A percentile compares a stretch with the other conserved stretches of the same genome.
Conservation (phyloP, 768 basidiomycete species). For the Lyophyllum decastes region DNA sequence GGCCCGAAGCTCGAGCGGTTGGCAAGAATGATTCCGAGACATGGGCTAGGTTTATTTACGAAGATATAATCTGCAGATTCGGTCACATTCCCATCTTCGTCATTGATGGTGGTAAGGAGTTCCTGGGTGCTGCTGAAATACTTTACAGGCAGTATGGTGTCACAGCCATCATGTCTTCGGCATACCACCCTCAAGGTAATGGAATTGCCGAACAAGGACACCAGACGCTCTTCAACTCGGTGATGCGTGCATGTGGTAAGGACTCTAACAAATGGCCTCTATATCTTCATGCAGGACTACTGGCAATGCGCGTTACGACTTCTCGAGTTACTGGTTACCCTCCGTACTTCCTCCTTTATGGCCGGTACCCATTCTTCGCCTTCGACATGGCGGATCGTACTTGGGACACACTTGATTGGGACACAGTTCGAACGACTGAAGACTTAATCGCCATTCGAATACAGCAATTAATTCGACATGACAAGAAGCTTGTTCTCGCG, state of each 20-base stretch:
- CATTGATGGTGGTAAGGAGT: conserved; percentile 31
- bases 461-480: conserved; percentile 20
- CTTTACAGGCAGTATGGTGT: conserved; percentile 24
- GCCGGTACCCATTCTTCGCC: conserved; percentile 26
- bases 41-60: conserved; percentile 30
- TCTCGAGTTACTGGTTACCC: conserved; percentile 28
- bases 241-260: conserved; percentile 22
- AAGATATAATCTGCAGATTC: conserved; percentile 25
- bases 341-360: conserved; percentile 32
- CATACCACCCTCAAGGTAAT: conserved; percentile 36
- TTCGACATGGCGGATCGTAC: conserved; percentile 30
- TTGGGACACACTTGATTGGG: conserved; percentile 28
- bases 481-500: conserved; percentile 17
- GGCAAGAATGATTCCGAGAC: conserved; percentile 6
- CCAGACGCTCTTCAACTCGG: conserved; percentile 20
- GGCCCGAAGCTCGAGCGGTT: conserved; percentile 22
- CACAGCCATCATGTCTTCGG: conserved; percentile 25
- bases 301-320: conserved; percentile 26
- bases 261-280: conserved; percentile 26
- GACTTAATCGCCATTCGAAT: conserved; percentile 26
- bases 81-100: conserved; percentile 20
- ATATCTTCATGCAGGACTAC: conserved; percentile 22
- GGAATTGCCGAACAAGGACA: conserved; percentile 30
- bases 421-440: conserved; percentile 17
- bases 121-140: conserved; percentile 24